Conservation (phyloP, 768 basidiomycete genomes). For the Psilocybe sp. region DNA sequence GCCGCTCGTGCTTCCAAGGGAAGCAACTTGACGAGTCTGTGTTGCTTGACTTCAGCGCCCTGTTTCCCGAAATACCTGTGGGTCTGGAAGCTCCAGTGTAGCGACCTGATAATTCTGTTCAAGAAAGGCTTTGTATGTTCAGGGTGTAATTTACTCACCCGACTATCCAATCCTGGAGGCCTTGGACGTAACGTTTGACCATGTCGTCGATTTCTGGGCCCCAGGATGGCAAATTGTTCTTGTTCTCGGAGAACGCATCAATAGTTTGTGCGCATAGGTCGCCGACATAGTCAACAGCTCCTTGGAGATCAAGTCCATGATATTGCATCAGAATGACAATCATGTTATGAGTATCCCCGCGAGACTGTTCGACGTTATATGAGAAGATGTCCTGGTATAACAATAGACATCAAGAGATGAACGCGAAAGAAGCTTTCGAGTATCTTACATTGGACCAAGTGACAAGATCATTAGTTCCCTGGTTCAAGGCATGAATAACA, state of each 20-base stretch:
- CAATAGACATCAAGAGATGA: background rate
- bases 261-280: conserved; percentile 56
- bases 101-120: conserved; percentile 31
- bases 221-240: conserved; percentile 56
- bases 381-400: conserved; percentile 64
- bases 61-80: conserved; percentile 65
- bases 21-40: conserved; percentile 50
- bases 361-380: conserved; percentile 72
- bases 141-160: conserved; percentile 34
- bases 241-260: conserved; percentile 47
- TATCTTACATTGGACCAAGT: conserved; percentile 77
- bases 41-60: conserved; percentile 52
- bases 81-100: conserved; percentile 73
- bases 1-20: conserved; percentile 22
- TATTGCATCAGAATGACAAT: conserved; percentile 66
- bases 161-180: conserved; percentile 71
- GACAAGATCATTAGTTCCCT: conserved; percentile 74
- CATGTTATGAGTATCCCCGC: conserved; percentile 70
- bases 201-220: conserved; percentile 55
- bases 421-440: background rate
- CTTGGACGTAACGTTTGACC: conserved; percentile 55
- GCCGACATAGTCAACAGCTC: conserved; percentile 64
- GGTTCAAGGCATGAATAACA: conserved; percentile 54
- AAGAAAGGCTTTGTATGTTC: background rate
- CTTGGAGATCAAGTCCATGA: conserved; percentile 54